phyloP scores from a whole-genome alignment of 768 basidiomycete species.

The Leccinum disarticulatum region DNA sequence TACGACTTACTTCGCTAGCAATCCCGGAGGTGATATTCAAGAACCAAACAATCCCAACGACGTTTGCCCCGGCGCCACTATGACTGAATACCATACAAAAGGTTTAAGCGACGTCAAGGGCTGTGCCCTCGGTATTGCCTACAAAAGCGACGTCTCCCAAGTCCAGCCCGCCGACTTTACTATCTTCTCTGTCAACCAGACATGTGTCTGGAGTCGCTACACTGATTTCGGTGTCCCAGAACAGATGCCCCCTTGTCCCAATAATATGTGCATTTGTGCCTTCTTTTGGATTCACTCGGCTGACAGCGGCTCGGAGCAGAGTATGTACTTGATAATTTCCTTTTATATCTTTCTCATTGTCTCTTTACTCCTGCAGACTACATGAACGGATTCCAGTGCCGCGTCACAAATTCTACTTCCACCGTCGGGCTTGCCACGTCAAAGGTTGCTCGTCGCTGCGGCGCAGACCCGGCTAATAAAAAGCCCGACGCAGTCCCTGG shows the following conservation, averaged over 20 bases:
- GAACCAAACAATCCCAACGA: constrained; percentile 47
- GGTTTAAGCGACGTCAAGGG: constrained; percentile 56
- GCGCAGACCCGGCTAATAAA: constrained; percentile 50
- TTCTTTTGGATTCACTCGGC: constrained; percentile 74
- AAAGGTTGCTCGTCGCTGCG: constrained; percentile 64
- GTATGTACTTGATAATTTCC: constrained; percentile 36
- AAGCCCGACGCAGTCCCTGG: constrained; percentile 45
- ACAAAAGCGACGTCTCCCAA: constrained; percentile 56
- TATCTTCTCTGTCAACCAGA: constrained; percentile 73
- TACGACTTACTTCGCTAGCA: constrained; percentile 54
- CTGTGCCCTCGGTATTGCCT: constrained; percentile 74
- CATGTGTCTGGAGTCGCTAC: constrained; percentile 69
- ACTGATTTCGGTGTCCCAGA: constrained; percentile 69
- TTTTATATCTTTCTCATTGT: background rate
- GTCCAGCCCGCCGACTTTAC: constrained; percentile 70
- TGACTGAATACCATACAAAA: constrained; percentile 52
- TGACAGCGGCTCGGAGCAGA: constrained; percentile 62
- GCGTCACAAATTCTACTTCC: constrained; percentile 53
- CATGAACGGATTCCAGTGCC: constrained; percentile 76
- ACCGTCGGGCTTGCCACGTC: constrained; percentile 51
- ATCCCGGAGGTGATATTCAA: constrained; percentile 53
- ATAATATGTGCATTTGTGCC: constrained; percentile 63
- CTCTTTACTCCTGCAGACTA: constrained; percentile 43
- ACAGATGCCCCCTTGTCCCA: constrained; percentile 66
- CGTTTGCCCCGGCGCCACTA: constrained; percentile 48